Base-by-base conservation (phyloP, 2,329 filamentous ascomycete genomes). In the Cladobotryum mycophilum region DNA sequence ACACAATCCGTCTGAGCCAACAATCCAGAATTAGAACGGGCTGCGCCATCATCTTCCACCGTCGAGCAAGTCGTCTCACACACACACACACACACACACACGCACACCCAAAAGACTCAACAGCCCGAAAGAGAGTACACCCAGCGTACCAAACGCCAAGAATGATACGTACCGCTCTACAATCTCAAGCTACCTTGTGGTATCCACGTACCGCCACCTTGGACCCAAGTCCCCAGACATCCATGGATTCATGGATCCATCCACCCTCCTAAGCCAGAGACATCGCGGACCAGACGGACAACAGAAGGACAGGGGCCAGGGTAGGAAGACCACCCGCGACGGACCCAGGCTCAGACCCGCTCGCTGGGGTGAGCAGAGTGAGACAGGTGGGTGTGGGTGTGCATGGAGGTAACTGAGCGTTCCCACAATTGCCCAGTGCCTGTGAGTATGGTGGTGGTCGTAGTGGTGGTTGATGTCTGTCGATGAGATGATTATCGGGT, bases 351-450 rank as follows among this genome's bases (percentile, higher is more conserved):
- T 57, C 53, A 56, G 56, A 56, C 57, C 57, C 60, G 44, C 46
- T 35, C 43, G 53, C 60, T 59, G 54, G 59, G 73, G 72, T 72
- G 69, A 64, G 67, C 70, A 66, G 71, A 74, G 73, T 77, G 74
- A 79, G 75, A 77, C 74, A 75, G 64, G 20, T 20, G 20, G 64
- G 69, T 69, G 20, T 20, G 20, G 64, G 69, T 69, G 70, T 69
- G 68, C 70, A 70, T 70, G 69, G 68, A 67, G 63, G 64, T 60
- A 59, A 59, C 58, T 43, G 45, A 50, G 48, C 47, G 51, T 53
- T 55, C 53, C 51, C 53, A 53, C 48, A 20, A 20, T 44, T 47
- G 48, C 42, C 5, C 47, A 46, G 41, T 50, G 53, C 45, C 49
- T 53, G 49, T 50, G 50, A 41, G 33, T 43, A 34, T 48, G 36